Percentiles rank a stretch among this genome's conserved stretches.
Evolutionary conservation across 345 rosid species (phyloP).

Genomic region (Dipteronia sinensis): DNA sequence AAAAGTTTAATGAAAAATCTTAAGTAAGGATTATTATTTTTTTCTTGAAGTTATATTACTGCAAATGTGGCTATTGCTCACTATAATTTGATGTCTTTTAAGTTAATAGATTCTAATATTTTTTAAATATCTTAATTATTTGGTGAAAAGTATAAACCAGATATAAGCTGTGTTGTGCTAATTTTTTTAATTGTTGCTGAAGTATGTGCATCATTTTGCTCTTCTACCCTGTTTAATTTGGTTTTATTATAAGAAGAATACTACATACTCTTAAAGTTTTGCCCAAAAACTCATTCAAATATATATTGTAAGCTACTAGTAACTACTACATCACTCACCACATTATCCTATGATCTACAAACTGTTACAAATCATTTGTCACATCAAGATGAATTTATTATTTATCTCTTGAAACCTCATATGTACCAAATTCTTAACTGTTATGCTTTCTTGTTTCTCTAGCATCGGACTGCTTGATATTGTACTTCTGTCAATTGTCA

Average conservation of each 20-base stretch:
- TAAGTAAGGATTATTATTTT: not conserved
- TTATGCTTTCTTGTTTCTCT: too few relatives aligned
- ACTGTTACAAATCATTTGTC: not conserved
- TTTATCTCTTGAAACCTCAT: too few relatives aligned
- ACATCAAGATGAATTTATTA: too few relatives aligned
- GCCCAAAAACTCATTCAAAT: not conserved
- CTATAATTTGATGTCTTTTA: not conserved
- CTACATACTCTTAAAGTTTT: not conserved
- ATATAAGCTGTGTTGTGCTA: not conserved
- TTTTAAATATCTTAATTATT: not conserved
- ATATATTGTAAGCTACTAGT: not conserved
- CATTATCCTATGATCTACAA: not conserved
- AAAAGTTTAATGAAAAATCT: not conserved
- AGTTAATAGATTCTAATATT: not conserved
- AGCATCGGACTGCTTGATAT: not conserved
- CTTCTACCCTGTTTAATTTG: not conserved
- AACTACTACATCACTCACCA: not conserved
- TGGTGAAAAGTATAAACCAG: not conserved
- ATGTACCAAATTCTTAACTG: too few relatives aligned
- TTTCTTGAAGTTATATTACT: not conserved
- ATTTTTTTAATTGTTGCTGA: not conserved
- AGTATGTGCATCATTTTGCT: not conserved
- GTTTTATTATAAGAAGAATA: not conserved
- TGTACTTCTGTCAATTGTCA: not conserved
- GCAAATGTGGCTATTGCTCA: not conserved